Base-by-base conservation (phyloP, 768 basidiomycete genomes). In the Porphyrellus cyaneotinctus region DNA sequence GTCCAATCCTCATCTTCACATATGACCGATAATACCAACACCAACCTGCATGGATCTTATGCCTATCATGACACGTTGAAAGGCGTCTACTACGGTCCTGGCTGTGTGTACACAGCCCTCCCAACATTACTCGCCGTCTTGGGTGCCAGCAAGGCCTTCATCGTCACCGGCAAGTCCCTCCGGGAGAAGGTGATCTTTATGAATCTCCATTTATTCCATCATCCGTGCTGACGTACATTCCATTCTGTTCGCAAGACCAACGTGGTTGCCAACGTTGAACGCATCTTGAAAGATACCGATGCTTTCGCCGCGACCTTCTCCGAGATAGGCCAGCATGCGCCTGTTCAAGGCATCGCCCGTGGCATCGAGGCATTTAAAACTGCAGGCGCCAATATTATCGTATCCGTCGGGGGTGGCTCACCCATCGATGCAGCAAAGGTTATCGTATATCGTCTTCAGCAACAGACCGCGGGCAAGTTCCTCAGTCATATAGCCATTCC, bases 401-500 rank as follows among this genome's bases (percentile, higher is more conserved):
- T 92, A 35, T 73, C 86, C 24, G 75, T 91, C 38, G 90, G 90
- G 3, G 89, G 90, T 22, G 90, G 89, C 44, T 90, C 88, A 1
- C 87, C 88, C 13, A 75, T 91, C 52, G 90, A 91, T 64, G 87
- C 85, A 2, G 72, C 85, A 20, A 91, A 92, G 64, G 83, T 82
- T 0, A 85, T 91, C 26, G 64, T 85, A 9, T 84, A 82, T 64
- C 76, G 79, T 46, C 70, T 83, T 30, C 81, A 86, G 58, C 69
- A 83, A 53, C 79, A 83, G 54, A 67, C 59, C 3, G 82, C 80
- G 2, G 80, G 78, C 1, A 69, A 70, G 6, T 82, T 76, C 44
- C 67, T 80, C 44, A 75, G 69, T 18, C 88, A 90, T 58, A 87
- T 92, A 46, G 85, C 89, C 15, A 84, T 91, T 52, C 90, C 90